These are phyloP conservation scores for Garcileccinum viscosum DNA, from an alignment of 1,284 basidiomycete genomes.

Conservation along the genomic window DNA sequence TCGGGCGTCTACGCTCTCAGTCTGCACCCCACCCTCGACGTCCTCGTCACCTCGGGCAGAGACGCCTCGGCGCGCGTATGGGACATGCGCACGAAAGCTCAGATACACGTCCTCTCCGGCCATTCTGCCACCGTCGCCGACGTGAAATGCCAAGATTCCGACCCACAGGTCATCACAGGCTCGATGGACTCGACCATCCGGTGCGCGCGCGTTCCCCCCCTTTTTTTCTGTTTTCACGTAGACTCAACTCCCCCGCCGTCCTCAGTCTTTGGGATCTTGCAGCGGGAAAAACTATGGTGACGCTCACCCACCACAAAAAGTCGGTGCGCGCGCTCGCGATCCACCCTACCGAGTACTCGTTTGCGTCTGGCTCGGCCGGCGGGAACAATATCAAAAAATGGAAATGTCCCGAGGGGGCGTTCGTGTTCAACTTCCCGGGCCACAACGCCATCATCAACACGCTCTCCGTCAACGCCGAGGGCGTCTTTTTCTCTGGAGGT, in stretches of 20 bases:
- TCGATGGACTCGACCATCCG: slow-evolving; percentile 98
- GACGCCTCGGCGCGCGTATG: slow-evolving; percentile 97
- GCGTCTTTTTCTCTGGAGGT: slow-evolving; percentile 97
- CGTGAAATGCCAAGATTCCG: slow-evolving; percentile 93
- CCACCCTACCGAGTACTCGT: slow-evolving; percentile 95
- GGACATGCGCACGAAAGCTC: slow-evolving; percentile 99
- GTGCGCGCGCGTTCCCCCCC: no score
- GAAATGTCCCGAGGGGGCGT: slow-evolving; percentile 96
- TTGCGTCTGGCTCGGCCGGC: slow-evolving; percentile 92
- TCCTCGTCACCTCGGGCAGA: slow-evolving; percentile 93
- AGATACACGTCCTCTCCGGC: slow-evolving; percentile 91
- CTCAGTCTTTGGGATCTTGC: slow-evolving; percentile 95
- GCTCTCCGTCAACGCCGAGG: slow-evolving; percentile 90
- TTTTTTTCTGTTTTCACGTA: not conserved
- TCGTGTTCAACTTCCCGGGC: slow-evolving; percentile 95
- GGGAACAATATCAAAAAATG: slow-evolving; percentile 99
- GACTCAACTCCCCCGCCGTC: not conserved
- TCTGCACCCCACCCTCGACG: slow-evolving; percentile 94
- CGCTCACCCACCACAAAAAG: slow-evolving; percentile 98
- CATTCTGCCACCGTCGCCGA: slow-evolving; percentile 95
- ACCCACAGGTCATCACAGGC: slow-evolving; percentile 97
- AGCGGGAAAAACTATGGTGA: slow-evolving; percentile 94
- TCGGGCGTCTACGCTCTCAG: slow-evolving; percentile 93
- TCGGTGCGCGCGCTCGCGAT: slow-evolving; percentile 92
- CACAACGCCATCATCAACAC: slow-evolving; percentile 99